Percentiles rank a stretch among this genome's conserved stretches.
Conservation (phyloP, 176 grass and related monocot genomes). For the Eragrostis nindensis region DNA sequence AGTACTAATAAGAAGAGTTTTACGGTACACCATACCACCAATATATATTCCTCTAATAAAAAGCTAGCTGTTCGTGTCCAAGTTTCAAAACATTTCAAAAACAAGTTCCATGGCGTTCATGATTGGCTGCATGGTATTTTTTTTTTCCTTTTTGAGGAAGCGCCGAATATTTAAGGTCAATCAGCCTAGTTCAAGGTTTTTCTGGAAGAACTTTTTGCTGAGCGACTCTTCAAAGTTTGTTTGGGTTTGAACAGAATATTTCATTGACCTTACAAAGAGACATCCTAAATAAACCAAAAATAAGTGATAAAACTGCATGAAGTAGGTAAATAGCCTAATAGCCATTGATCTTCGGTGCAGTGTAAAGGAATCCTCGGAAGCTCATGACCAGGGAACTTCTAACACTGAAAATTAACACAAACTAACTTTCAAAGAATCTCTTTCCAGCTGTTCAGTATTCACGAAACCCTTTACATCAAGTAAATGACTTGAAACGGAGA, state of each 20-base stretch:
- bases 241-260: conserved; percentile 26
- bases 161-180: not conserved
- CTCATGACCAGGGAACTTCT: too few relatives aligned
- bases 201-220: not conserved
- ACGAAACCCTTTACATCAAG: not conserved
- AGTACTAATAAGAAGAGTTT: too few relatives aligned
- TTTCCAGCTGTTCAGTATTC: too few relatives aligned
- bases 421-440: not conserved
- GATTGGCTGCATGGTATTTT: not conserved
- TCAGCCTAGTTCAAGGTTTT: not conserved
- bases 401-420: too few relatives aligned
- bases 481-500: not conserved
- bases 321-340: too few relatives aligned
- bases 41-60: too few relatives aligned
- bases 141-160: too few relatives aligned
- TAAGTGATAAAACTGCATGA: not conserved
- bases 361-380: too few relatives aligned
- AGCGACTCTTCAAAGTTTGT: not conserved
- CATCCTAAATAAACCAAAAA: not conserved
- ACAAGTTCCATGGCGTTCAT: not conserved
- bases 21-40: too few relatives aligned
- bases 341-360: not conserved
- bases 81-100: not conserved
- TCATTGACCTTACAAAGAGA: not conserved
- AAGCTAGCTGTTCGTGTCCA: too few relatives aligned